phyloP scores from a whole-genome alignment of 345 rosid genomes.

The Streptanthus diversifolius region DNA sequence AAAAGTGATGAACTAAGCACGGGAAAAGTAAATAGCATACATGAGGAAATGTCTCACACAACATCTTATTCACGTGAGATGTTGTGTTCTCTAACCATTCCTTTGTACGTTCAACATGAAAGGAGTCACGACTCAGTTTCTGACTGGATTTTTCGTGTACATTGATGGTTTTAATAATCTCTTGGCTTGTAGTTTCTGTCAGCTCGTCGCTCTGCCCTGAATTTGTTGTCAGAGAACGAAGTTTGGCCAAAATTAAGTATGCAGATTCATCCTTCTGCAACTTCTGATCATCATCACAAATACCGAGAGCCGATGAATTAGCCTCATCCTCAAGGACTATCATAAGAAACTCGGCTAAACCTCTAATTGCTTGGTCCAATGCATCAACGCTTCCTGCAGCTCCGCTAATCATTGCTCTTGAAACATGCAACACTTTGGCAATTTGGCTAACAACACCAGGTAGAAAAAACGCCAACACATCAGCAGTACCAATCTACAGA shows the following conservation, averaged over 20 bases:
- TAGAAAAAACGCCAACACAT: constrained; percentile 87
- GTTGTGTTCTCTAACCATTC: constrained; percentile 77
- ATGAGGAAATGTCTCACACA: constrained; percentile 70
- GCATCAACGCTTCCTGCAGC: constrained; percentile 91
- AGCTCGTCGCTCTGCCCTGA: constrained; percentile 32
- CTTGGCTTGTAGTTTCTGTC: constrained; percentile 36
- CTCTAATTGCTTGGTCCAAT: constrained; percentile 76
- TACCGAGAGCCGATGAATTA: constrained; percentile 44
- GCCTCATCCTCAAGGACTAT: constrained; percentile 75
- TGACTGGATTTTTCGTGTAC: constrained; percentile 28
- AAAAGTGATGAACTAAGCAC: constrained; percentile 1
- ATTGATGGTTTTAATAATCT: constrained; percentile 26
- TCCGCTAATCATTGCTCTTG: constrained; percentile 79
- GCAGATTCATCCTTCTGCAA: constrained; percentile 41
- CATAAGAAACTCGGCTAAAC: constrained; percentile 87
- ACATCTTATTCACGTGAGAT: constrained; percentile 59
- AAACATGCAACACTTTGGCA: constrained; percentile 67
- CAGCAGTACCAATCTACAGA: constrained; percentile 79
- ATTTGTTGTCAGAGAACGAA: constrained; percentile 56
- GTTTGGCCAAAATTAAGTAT: constrained; percentile 53
- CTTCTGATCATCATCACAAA: constrained; percentile 28
- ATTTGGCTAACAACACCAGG: constrained; percentile 95
- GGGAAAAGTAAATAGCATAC: constrained; percentile 42
- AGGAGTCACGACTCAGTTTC: constrained; percentile 38
- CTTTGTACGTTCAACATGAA: constrained; percentile 68